These are phyloP conservation scores for Oehlia diaphana DNA, from an alignment of 192 early-diverging fungal species.

Conservation along the genomic window DNA sequence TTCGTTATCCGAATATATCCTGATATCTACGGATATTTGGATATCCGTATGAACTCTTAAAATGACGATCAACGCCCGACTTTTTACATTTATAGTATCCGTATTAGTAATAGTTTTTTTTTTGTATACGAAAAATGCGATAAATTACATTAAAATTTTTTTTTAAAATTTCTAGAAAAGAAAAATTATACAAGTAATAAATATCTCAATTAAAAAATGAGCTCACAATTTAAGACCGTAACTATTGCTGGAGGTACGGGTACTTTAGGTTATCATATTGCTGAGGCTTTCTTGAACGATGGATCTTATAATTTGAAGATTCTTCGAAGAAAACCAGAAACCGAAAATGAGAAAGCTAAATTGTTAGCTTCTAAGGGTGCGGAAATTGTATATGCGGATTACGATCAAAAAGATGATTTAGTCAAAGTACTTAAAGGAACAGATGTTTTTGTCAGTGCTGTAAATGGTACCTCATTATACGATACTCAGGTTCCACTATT, in stretches of 20 bases:
- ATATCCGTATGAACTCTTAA: too few relatives aligned
- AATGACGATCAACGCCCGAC: too few relatives aligned
- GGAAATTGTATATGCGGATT: conserved; percentile 27
- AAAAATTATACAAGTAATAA: too few relatives aligned
- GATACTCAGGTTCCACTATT: conserved; percentile 10
- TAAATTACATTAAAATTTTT: too few relatives aligned
- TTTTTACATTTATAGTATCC: too few relatives aligned
- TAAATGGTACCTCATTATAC: background rate
- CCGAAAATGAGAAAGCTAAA: conserved; percentile 1
- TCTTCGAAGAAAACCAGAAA: conserved; percentile 2
- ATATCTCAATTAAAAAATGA: background rate
- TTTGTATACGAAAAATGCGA: too few relatives aligned
- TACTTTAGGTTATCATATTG: conserved; percentile 1
- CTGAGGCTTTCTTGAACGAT: conserved; percentile 23
- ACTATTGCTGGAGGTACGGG: conserved; percentile 17
- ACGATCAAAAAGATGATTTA: conserved; percentile 18
- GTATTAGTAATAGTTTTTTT: too few relatives aligned
- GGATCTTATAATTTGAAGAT: conserved; percentile 27
- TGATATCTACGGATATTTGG: too few relatives aligned
- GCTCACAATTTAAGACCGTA: background rate
- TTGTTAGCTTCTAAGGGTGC: conserved; percentile 10
- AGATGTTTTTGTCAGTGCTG: conserved; percentile 13
- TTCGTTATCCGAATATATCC: too few relatives aligned
- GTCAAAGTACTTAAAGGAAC: conserved; percentile 25
- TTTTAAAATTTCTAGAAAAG: too few relatives aligned